Conservation (phyloP, 75 land plant species). For the Pseudotsuga menziesii region DNA sequence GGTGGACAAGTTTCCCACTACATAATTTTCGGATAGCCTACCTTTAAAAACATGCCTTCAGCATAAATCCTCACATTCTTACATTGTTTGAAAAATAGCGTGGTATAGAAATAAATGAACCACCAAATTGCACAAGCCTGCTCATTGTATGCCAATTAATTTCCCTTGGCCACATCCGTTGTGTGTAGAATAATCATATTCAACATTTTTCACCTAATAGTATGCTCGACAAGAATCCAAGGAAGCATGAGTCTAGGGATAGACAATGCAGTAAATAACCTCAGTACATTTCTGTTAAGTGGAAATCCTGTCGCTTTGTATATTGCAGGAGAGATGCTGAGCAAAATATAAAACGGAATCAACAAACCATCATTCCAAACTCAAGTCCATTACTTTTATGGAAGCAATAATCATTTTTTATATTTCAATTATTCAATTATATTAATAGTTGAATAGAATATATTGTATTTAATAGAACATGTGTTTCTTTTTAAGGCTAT, state of each 20-base stretch:
- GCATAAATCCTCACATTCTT: too few species aligned
- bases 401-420: neutral
- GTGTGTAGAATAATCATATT: slow-evolving; percentile 9
- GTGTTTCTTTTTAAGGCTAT: too few species aligned
- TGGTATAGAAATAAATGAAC: neutral
- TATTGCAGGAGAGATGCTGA: slow-evolving; percentile 16
- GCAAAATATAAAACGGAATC: neutral
- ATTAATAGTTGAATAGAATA: neutral
- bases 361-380: neutral
- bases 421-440: neutral
- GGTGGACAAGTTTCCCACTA: too few species aligned
- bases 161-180: neutral
- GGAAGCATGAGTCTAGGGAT: slow-evolving; percentile 17
- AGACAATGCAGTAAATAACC: slow-evolving; percentile 36
- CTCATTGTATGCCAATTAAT: neutral
- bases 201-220: slow-evolving; percentile 15
- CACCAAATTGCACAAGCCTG: neutral
- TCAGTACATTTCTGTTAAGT: slow-evolving; percentile 20
- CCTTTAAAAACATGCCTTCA: too few species aligned
- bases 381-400: neutral
- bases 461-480: neutral
- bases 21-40: too few species aligned
- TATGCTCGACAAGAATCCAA: slow-evolving; percentile 15
- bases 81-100: too few species aligned
- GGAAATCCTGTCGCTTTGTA: slow-evolving; percentile 30